phyloP scores from a whole-genome alignment of 805 yeast genomes.

The Debaryomyces prosopidis region DNA sequence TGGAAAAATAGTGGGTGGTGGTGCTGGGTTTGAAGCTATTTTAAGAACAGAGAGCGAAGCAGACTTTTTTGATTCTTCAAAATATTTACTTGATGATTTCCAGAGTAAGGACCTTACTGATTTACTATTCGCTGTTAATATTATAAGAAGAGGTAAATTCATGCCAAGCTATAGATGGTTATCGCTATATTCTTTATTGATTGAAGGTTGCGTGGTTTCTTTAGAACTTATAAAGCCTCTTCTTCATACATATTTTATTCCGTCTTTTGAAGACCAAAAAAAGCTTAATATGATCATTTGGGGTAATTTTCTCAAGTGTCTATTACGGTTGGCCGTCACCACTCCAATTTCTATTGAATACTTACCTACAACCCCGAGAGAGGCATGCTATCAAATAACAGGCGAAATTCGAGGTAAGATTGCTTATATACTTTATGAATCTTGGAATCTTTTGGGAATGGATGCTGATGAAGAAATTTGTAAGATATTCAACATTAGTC shows the following conservation, averaged over 20 bases:
- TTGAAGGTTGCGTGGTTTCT: constrained; percentile 55
- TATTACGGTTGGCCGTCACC: constrained; percentile 59
- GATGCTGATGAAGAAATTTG: constrained; percentile 55
- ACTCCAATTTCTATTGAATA: constrained; percentile 70
- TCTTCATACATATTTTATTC: constrained; percentile 51
- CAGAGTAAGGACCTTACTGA: constrained; percentile 32
- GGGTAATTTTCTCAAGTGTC: constrained; percentile 62
- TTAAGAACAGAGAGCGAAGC: constrained; percentile 31
- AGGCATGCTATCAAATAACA: constrained; percentile 64
- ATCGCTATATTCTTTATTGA: constrained; percentile 58
- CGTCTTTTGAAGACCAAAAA: constrained; percentile 51
- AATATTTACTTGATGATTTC: constrained; percentile 42
- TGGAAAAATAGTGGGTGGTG: constrained; percentile 41
- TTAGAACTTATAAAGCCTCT: constrained; percentile 54
- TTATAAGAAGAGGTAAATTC: constrained; percentile 53
- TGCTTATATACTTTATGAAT: constrained; percentile 51
- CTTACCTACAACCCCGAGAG: constrained; percentile 68
- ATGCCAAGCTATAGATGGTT: constrained; percentile 76
- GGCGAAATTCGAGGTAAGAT: constrained; percentile 63
- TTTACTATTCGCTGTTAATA: constrained; percentile 50
- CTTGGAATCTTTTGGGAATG: constrained; percentile 80
- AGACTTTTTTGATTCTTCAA: constrained; percentile 40
- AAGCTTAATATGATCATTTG: constrained; percentile 61
- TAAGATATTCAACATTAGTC: constrained; percentile 56
- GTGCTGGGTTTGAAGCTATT: constrained; percentile 45